Conservation (phyloP, 805 yeast species). For the Ogataea chonburiensis region DNA sequence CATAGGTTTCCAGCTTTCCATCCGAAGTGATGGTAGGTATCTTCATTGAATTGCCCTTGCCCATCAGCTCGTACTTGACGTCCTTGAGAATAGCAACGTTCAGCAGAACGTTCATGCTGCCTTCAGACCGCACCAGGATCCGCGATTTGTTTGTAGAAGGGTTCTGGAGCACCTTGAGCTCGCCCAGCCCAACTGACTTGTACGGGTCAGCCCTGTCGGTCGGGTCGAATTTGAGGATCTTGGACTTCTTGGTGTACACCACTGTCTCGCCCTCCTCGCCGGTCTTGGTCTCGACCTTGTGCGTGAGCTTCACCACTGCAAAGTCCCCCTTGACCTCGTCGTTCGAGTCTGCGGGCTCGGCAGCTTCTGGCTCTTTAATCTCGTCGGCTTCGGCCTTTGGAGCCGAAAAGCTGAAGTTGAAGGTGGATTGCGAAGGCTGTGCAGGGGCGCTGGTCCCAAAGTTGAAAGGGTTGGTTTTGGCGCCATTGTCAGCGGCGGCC, state of each 20-base stretch:
- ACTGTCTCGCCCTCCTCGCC: constrained; percentile 85
- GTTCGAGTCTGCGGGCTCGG: constrained; percentile 38
- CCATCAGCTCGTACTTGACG: constrained; percentile 57
- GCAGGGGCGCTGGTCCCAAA: constrained; percentile 21
- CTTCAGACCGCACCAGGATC: constrained; percentile 82
- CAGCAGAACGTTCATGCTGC: constrained; percentile 74
- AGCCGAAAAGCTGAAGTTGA: constrained; percentile 29
- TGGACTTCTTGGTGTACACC: constrained; percentile 64
- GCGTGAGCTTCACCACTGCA: constrained; percentile 43
- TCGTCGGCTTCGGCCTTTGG: constrained; percentile 20
- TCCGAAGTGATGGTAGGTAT: constrained; percentile 60
- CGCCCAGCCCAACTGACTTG: constrained; percentile 75
- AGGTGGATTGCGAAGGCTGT: constrained; percentile 15
- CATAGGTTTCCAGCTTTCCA: constrained; percentile 62
- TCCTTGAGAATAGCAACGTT: constrained; percentile 61
- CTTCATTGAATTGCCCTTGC: constrained; percentile 65
- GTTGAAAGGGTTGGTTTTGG: constrained; percentile 20
- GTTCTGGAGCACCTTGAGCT: constrained; percentile 66
- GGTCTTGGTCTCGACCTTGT: constrained; percentile 57
- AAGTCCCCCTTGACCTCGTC: constrained; percentile 51
- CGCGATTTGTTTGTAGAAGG: constrained; percentile 62
- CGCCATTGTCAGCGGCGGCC: constrained; percentile 1
- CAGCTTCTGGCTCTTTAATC: constrained; percentile 27
- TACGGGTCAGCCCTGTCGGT: constrained; percentile 51
- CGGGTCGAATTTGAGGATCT: constrained; percentile 60